Conservation (phyloP, 2,329 filamentous ascomycete species). For the Botrytis hyacinthi region DNA sequence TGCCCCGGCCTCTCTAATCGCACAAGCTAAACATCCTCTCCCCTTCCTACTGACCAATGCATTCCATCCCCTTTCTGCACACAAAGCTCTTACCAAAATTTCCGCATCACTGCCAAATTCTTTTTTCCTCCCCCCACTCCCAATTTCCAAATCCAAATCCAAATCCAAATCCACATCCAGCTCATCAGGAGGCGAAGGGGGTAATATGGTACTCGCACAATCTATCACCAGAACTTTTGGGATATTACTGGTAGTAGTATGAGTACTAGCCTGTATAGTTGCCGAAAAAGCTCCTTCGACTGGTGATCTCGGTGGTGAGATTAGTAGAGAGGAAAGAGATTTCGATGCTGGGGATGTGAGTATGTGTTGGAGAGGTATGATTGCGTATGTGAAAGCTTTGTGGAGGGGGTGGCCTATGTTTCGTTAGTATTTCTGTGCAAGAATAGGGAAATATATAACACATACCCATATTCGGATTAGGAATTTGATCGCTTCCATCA, state of each 20-base stretch:
- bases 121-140: slow-evolving; percentile 5
- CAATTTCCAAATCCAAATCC: background rate
- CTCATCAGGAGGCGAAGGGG: slow-evolving; percentile 27
- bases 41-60: slow-evolving; percentile 66
- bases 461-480: slow-evolving; percentile 12
- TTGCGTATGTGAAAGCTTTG: slow-evolving; percentile 59
- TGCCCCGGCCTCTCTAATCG: slow-evolving; percentile 70
- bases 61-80: slow-evolving; percentile 71
- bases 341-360: slow-evolving; percentile 37
- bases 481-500: slow-evolving; percentile 10
- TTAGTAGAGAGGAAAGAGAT: slow-evolving; percentile 28
- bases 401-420: slow-evolving; percentile 58
- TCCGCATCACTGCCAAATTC: slow-evolving; percentile 59
- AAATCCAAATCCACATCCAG: background rate
- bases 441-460: background rate
- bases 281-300: slow-evolving; percentile 25
- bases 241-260: slow-evolving; percentile 39
- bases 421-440: slow-evolving; percentile 3
- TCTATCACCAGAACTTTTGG: slow-evolving; percentile 57
- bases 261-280: slow-evolving; percentile 36
- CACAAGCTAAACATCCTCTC: slow-evolving; percentile 70
- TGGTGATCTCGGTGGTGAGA: slow-evolving; percentile 34
- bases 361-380: slow-evolving; percentile 58
- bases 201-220: slow-evolving; percentile 45
- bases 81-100: slow-evolving; percentile 68